Conservation (phyloP, 768 basidiomycete genomes). For the Naematelia aurantialba region DNA sequence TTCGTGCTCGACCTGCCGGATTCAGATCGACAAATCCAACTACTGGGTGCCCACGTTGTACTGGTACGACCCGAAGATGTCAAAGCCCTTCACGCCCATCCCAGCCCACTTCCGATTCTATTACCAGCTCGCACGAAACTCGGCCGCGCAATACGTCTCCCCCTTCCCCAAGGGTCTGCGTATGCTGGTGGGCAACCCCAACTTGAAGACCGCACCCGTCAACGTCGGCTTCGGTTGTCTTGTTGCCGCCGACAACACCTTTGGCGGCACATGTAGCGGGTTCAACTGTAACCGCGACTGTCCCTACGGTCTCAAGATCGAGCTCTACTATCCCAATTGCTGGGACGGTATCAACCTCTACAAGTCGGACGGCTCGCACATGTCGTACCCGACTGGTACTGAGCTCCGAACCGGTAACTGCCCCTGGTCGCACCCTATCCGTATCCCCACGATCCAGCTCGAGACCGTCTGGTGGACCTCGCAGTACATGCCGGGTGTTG, state of each 20-base stretch:
- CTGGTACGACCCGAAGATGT: constrained; percentile 7
- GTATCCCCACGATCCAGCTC: constrained; percentile 41
- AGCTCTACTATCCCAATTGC: constrained; percentile 36
- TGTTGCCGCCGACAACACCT: constrained; percentile 6
- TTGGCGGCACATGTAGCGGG: constrained; percentile 27
- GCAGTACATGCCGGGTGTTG: constrained; percentile 43
- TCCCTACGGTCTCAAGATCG: constrained; percentile 38
- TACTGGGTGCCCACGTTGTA: constrained; percentile 35
- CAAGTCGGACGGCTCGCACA: constrained; percentile 34
- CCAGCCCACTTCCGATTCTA: constrained; percentile 36
- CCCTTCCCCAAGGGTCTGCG: constrained; percentile 46
- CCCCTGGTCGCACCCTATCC: constrained; percentile 40
- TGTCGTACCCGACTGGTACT: constrained; percentile 24
- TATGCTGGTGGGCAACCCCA: constrained; percentile 43
- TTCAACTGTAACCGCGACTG: constrained; percentile 30
- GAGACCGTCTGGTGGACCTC: constrained; percentile 35
- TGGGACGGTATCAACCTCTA: constrained; percentile 47
- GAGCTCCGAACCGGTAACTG: constrained; percentile 14
- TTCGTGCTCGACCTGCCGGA: constrained; percentile 30
- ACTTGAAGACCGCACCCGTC: constrained; percentile 21
- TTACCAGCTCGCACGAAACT: constrained; percentile 42
- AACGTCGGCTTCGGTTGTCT: not conserved
- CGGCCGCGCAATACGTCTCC: constrained; percentile 22
- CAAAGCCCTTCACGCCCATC: constrained; percentile 8
- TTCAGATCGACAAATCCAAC: constrained; percentile 44